A percentile compares a stretch with the other conserved stretches of the same genome.
These are phyloP conservation scores for Pichia sp. DNA, from an alignment of 1,139 yeast genomes.

Conservation along the genomic window DNA sequence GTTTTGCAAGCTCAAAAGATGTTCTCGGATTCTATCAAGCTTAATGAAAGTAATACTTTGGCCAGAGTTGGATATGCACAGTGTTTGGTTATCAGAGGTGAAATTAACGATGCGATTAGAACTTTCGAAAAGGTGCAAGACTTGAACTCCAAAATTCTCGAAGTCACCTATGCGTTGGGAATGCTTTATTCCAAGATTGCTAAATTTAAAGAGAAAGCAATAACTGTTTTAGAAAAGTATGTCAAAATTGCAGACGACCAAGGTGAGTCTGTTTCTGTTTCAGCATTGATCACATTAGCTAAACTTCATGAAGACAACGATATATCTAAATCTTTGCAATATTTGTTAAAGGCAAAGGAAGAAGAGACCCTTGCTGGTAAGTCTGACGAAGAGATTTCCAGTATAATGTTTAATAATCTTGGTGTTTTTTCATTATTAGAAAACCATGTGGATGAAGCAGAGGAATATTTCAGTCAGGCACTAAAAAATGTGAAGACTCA, in stretches of 20 bases:
- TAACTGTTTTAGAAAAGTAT: constrained; percentile 68
- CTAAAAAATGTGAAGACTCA: constrained; percentile 21
- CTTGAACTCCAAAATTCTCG: constrained; percentile 64
- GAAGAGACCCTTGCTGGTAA: constrained; percentile 36
- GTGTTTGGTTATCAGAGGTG: constrained; percentile 70
- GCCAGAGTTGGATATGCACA: constrained; percentile 85
- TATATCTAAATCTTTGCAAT: constrained; percentile 53
- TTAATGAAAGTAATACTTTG: constrained; percentile 57
- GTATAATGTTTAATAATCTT: constrained; percentile 73
- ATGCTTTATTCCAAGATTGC: constrained; percentile 50
- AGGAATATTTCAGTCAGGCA: constrained; percentile 27
- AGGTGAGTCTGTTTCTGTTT: constrained; percentile 61
- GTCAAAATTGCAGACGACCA: constrained; percentile 53
- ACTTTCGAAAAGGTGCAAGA: constrained; percentile 75
- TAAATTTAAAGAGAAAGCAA: constrained; percentile 45
- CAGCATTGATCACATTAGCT: constrained; percentile 67
- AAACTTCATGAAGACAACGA: constrained; percentile 62
- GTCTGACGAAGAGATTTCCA: constrained; percentile 47
- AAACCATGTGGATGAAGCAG: constrained; percentile 36
- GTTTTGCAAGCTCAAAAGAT: constrained; percentile 64
- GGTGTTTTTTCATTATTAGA: constrained; percentile 75
- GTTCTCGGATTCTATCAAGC: constrained; percentile 68
- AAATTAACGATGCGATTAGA: constrained; percentile 77
- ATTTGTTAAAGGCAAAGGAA: constrained; percentile 56
- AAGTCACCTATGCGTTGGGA: constrained; percentile 74